These are phyloP conservation scores for Triadica sebifera DNA, from an alignment of 345 rosid genomes.

Conservation along the genomic window DNA sequence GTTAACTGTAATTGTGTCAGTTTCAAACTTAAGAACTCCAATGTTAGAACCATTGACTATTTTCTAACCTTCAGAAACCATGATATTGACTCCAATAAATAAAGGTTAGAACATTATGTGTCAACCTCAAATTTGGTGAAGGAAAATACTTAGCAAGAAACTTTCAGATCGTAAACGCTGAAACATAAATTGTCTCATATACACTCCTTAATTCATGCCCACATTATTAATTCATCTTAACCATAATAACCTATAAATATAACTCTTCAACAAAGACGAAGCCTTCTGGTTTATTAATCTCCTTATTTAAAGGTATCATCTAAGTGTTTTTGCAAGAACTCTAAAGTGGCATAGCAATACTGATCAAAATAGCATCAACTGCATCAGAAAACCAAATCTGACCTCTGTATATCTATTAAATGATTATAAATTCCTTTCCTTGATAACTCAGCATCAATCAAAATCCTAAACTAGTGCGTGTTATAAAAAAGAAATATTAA, in stretches of 20 bases:
- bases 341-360: constrained; percentile 2
- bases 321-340: background rate
- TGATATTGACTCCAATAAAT: background rate
- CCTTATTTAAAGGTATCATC: background rate
- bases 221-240: background rate
- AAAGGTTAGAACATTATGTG: background rate
- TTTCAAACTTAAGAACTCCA: constrained; percentile 1
- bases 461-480: background rate
- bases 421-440: background rate
- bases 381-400: background rate
- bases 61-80: constrained; percentile 1
- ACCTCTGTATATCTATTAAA: background rate
- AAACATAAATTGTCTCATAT: background rate
- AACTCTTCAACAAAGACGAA: too few species aligned
- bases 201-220: too few species aligned
- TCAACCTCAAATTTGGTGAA: background rate
- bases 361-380: background rate
- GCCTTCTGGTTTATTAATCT: background rate
- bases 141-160: background rate
- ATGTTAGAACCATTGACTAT: background rate
- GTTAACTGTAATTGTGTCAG: background rate
- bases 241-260: background rate
- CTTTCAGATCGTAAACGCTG: background rate
- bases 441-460: background rate
- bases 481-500: background rate